Evolutionary conservation across 2,329 filamentous ascomycete species (phyloP), one percentile per base, ranked within the genome.

Genomic region (Pseudogymnoascus verrucosus): DNA sequence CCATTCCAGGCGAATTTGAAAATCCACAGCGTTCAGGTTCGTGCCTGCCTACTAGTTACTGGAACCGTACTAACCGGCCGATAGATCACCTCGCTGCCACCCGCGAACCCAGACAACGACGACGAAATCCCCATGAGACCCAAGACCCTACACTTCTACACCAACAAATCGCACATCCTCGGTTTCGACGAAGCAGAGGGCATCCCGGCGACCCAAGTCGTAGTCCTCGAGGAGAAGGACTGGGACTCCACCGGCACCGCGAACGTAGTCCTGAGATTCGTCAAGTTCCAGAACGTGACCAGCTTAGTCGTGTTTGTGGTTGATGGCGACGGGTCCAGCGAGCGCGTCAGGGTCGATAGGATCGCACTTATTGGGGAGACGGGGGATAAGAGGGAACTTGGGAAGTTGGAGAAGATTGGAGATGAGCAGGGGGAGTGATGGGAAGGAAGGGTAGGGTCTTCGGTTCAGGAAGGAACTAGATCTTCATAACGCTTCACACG

Each of bases 161-260:
- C 86, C 68, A 99, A 99, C 79, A 86, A 87, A 64, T 83, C 92
- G 61, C 91, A 96, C 74, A 95, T 96, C 71, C 85, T 99, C 65
- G 92, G 93, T 5, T 99, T 99, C 72, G 90, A 95, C 71, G 95
- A 99, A 75, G 93, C 93, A 39, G 93, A 97, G 65, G 91, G 93
- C 71, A 88, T 90, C 62, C 82, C 88, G 60, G 84, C 90, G 0
- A 93, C 90, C 14, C 95, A 99, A 76, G 83, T 82, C 62, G 85
- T 97, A 65, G 88, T 88, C 70, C 81, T 99, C 47, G 80, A 82
- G 66, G 80, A 87, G 54, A 81, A 83, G 62, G 91, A 96, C 72
- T 99, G 95, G 93, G 90, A 92, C 75, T 79, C 82, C 51, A 85
- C 90, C 12, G 89, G 87, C 61, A 93, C 90, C 7, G 89, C 86